Conservation (phyloP, 345 rosid species). For the Hevea brasiliensis region DNA sequence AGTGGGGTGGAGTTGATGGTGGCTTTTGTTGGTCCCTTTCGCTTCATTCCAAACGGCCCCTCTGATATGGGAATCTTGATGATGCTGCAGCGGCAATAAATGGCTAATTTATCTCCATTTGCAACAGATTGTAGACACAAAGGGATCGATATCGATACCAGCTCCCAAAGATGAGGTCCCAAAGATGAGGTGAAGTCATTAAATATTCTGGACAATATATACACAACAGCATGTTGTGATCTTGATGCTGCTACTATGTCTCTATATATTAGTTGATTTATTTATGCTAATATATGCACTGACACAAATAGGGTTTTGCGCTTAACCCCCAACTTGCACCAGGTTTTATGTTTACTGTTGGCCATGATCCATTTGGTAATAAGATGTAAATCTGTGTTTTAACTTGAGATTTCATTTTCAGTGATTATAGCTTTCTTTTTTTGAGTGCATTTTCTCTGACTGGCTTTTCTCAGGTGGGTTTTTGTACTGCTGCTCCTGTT, state of each 20-base stretch:
- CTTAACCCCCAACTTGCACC: conserved; percentile 5
- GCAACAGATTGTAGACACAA: neutral
- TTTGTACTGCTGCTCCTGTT: conserved; percentile 21
- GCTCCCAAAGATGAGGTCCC: neutral
- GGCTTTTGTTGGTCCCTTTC: conserved; percentile 16
- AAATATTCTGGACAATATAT: neutral
- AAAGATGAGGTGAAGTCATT: conserved; percentile 13
- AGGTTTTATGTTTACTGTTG: conserved; percentile 9
- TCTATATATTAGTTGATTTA: neutral
- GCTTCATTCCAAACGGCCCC: conserved; percentile 15
- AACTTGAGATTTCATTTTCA: conserved; percentile 13
- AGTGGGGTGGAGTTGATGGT: conserved; percentile 19
- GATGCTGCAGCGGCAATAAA: conserved; percentile 94
- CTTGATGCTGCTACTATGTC: conserved; percentile 10
- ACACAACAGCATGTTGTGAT: neutral
- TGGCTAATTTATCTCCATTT: conserved; percentile 36
- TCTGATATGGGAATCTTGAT: conserved; percentile 80
- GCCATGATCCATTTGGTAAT: conserved; percentile 7
- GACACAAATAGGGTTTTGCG: conserved; percentile 19
- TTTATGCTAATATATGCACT: neutral
- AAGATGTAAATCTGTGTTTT: conserved; percentile 13
- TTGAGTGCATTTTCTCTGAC: conserved; percentile 15
- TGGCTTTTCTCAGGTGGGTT: conserved; percentile 16
- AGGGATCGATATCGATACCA: neutral
- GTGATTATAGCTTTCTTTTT: conserved; percentile 6